Percentiles rank a stretch among this genome's conserved stretches.
These are phyloP conservation scores for Thraustochytrium sp. DNA, from an alignment of 352 stramenopile species.

Conservation along the genomic window DNA sequence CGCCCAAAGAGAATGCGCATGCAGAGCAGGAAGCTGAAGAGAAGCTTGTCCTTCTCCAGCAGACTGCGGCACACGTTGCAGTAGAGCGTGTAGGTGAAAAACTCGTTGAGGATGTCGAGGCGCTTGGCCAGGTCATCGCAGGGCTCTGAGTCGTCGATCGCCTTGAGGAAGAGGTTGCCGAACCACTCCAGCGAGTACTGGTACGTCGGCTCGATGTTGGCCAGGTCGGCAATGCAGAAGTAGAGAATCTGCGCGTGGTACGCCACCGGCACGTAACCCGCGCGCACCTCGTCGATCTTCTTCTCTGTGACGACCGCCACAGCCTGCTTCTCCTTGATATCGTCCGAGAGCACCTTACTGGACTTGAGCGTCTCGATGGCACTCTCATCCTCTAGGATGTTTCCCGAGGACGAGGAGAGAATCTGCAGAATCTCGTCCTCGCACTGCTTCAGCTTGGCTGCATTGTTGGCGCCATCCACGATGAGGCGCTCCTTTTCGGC, in stretches of 20 bases:
- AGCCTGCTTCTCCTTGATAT: slow-evolving; percentile 91
- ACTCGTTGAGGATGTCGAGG: slow-evolving; percentile 78
- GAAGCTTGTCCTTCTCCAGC: slow-evolving; percentile 91
- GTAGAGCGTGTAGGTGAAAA: slow-evolving; percentile 88
- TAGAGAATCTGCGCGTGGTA: slow-evolving; percentile 85
- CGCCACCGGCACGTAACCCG: slow-evolving; percentile 82
- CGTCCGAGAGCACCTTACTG: slow-evolving; percentile 84
- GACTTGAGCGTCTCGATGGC: slow-evolving; percentile 86
- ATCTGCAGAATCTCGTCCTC: slow-evolving; percentile 92
- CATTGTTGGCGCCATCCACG: slow-evolving; percentile 85
- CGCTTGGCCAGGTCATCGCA: slow-evolving; percentile 64
- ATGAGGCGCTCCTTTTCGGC: slow-evolving; percentile 82
- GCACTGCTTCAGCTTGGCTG: slow-evolving; percentile 88
- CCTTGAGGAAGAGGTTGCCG: slow-evolving; percentile 85
- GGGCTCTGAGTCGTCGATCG: slow-evolving; percentile 75
- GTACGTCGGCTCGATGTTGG: slow-evolving; percentile 90
- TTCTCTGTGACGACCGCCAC: slow-evolving; percentile 82
- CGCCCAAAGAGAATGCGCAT: slow-evolving; percentile 76
- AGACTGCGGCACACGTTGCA: slow-evolving; percentile 89
- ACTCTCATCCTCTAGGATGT: slow-evolving; percentile 90
- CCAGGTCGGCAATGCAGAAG: slow-evolving; percentile 87
- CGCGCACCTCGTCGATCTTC: slow-evolving; percentile 83
- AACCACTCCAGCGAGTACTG: slow-evolving; percentile 95
- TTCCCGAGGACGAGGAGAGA: slow-evolving; percentile 82
- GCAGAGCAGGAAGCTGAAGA: slow-evolving; percentile 88